phyloP scores from a whole-genome alignment of 139 green algal species.

The Dunaliella sp. region DNA sequence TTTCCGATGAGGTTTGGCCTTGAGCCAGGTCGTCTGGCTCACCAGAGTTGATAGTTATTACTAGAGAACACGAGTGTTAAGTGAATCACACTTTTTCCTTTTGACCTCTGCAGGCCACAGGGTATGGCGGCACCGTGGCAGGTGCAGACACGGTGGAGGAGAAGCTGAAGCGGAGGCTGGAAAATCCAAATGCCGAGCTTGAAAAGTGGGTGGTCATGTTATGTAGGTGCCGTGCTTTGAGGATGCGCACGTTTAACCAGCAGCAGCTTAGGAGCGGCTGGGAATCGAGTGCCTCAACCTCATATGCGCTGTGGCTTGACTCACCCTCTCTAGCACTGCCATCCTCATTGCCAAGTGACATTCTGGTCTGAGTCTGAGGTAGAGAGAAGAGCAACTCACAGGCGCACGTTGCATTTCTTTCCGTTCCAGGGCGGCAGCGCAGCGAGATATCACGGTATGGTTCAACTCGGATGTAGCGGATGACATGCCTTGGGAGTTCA shows the following conservation, averaged over 20 bases:
- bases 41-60: no score
- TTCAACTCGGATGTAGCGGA: conserved; percentile 92
- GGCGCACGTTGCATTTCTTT: no score
- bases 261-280: no score
- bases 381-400: no score
- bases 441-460: conserved; percentile 69
- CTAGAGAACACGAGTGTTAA: no score
- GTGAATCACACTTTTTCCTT: no score
- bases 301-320: no score
- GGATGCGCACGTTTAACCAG: no score
- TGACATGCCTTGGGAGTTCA: conserved; percentile 91
- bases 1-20: no score
- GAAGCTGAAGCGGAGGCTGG: conserved; percentile 63
- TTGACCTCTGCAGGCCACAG: conserved; percentile 84
- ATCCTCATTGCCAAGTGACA: no score
- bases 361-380: neutral
- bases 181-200: conserved; percentile 52
- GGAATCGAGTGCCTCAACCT: no score
- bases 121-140: conserved; percentile 80
- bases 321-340: neutral
- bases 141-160: conserved; percentile 73
- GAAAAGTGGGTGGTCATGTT: conserved; percentile 39
- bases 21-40: no score
- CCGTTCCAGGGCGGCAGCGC: conserved; percentile 53
- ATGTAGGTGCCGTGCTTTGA: neutral